Conservation (phyloP, 2,329 filamentous ascomycete genomes). For the Penicillium brevicompactum region DNA sequence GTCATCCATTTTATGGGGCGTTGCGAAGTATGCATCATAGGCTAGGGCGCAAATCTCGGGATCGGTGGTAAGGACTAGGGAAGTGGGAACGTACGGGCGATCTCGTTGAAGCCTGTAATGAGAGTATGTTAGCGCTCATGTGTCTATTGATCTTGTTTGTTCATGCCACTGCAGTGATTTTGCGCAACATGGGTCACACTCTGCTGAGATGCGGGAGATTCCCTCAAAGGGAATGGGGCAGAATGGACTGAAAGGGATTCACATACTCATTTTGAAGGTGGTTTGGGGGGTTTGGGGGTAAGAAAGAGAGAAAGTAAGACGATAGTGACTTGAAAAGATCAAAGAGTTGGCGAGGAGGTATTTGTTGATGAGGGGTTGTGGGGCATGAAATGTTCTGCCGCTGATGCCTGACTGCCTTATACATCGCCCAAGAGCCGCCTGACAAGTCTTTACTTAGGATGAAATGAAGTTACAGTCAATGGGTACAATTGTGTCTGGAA, state of each 20-base stretch:
- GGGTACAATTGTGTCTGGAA: neutral
- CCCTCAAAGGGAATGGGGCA: neutral
- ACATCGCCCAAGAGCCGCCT: constrained; percentile 11
- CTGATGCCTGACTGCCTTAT: constrained; percentile 11
- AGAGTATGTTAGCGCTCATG: constrained; percentile 15
- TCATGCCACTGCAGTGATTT: neutral
- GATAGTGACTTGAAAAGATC: constrained; percentile 17
- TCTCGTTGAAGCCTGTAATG: constrained; percentile 37
- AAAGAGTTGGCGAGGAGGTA: constrained; percentile 21
- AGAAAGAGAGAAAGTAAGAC: constrained; percentile 19
- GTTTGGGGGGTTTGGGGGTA: neutral
- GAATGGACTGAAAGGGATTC: neutral
- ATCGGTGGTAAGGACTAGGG: neutral
- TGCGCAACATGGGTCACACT: constrained; percentile 20
- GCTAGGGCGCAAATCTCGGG: constrained; percentile 9
- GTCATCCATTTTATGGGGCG: neutral
- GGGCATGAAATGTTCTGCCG: constrained; percentile 28
- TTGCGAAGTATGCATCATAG: constrained; percentile 2
- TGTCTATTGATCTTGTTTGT: neutral
- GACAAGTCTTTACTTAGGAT: neutral
- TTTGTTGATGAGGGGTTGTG: constrained; percentile 30
- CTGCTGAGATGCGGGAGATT: neutral
- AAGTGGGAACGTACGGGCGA: constrained; percentile 42
- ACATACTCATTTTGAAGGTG: constrained; percentile 40
- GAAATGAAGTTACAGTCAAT: neutral